Base-by-base conservation (phyloP, 495 filamentous ascomycete genomes). In the Friedmanniomyces endolithicus region DNA sequence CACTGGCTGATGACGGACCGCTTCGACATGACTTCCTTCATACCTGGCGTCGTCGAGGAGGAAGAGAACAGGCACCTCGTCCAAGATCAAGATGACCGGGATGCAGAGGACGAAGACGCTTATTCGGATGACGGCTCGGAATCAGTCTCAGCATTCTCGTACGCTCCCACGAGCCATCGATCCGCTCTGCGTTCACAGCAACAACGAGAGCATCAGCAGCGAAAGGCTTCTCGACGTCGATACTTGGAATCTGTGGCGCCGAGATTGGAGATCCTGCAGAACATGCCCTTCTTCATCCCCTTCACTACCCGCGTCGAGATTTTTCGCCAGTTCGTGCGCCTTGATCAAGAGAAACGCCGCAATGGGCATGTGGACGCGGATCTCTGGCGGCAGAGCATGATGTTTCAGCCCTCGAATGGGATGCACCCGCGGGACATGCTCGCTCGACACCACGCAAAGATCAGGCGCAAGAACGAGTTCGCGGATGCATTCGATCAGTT, bases 271-370 rank as follows among this genome's bases (percentile, higher is more conserved):
- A 87, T 99, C 14, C 70, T 99, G 29, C 82, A 88, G 45, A 90
- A 97, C 63, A 90, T 99, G 85, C 94, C 92, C 0, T 99, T 97
- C 63, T 86, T 90, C 60, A 94, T 97, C 50, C 92, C 92, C 0
- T 99, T 99, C 56, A 74, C 83, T 8, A 94, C 87, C 1, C 77
- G 92, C 35, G 92, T 99, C 9, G 83, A 94, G 62, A 90, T 97
- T 25, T 99, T 97, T 66, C 79, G 92, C 23, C 77, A 95, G 65
- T 99, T 97, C 64, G 88, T 97, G 31, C 67, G 74, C 31, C 74
- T 87, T 1, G 92, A 97, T 70, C 89, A 94, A 64, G 67, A 80
- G 24, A 67, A 62, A 51, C 76, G 92, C 59, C 75, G 92, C 45
- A 77, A 79, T 37, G 90, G 90, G 1, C 74, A 78, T 57, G 74